Base-by-base conservation (phyloP, 257 asterid genomes). In the Fraxinus americana region DNA sequence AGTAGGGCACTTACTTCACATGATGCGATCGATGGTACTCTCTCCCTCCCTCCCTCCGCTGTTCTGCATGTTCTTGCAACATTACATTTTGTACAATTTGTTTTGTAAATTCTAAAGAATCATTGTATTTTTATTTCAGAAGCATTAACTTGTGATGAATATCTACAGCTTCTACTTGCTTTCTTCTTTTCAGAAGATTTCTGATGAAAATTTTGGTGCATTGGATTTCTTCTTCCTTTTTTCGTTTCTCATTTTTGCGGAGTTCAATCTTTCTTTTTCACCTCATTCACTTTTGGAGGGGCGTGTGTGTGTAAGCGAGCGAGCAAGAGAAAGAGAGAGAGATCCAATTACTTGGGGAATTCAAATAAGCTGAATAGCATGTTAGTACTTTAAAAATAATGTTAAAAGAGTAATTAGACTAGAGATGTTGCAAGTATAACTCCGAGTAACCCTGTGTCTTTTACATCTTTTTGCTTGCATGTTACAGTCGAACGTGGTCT, bases 1-100 rank as follows among this genome's bases (percentile, higher is more conserved):
- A 70, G 73, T 57, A 86, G 41, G 39, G 27, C 74, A 8, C 93
- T 95, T 36, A 87, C 79, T 72, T 93, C 97, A 10, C 93, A 89
- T 13, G 98, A 92, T 72, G 96, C 97, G 27, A 97, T 95, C 4
- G 92, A 93, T 71, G 95, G 99, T 94, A 86, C 11, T 35, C 74
- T 77, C 75, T 29, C 72, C 72, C 68, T 39, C 7, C 35, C 70
- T 12, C 52, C 21, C 36, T 11, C 50, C 2, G 50, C 4, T 67
- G n/a, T 36, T 67, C 43, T 67, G 41, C 34, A 10, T 67, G 35
- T 32, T 34, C 48, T 4, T 34, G 43, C 41, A 9, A 34, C 72
- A 17, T 34, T 68, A 30, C 25, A 30, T n/a, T 41, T 7, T 34
- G 7, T 68, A 19, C 16, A 9, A 9, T 3, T 34, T 32, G 25